Percentiles rank a stretch among this genome's conserved stretches.
These are phyloP conservation scores for Sphaceloma murrayae DNA, from an alignment of 2,329 filamentous ascomycete genomes.

Conservation along the genomic window DNA sequence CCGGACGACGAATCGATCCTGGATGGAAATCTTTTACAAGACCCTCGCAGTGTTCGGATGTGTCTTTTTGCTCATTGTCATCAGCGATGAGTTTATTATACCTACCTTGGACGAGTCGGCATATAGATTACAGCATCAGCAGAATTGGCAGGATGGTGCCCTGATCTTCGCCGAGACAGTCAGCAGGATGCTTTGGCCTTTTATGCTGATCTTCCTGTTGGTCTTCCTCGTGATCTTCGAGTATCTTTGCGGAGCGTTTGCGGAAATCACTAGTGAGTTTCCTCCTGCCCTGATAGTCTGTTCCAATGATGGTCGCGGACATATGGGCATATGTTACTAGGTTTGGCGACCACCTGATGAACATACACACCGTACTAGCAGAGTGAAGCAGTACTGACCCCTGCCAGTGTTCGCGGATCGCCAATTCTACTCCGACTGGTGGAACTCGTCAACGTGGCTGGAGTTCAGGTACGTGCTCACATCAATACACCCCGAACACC, in stretches of 20 bases:
- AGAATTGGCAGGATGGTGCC: constrained; percentile 52
- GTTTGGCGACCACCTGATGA: too few species aligned
- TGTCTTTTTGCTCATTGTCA: constrained; percentile 86
- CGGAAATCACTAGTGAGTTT: constrained; percentile 64
- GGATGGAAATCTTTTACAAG: constrained; percentile 74
- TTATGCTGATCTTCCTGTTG: constrained; percentile 90
- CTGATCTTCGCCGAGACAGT: constrained; percentile 84
- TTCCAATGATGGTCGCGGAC: neutral
- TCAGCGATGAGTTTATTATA: constrained; percentile 89
- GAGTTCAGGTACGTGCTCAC: constrained; percentile 53
- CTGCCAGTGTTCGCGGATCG: constrained; percentile 95
- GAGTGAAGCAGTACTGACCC: too few species aligned
- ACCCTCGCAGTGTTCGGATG: constrained; percentile 85
- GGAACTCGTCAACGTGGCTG: constrained; percentile 75
- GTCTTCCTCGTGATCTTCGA: constrained; percentile 99
- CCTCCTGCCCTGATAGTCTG: neutral
- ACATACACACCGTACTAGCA: too few species aligned
- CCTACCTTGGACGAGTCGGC: constrained; percentile 72
- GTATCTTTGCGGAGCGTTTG: constrained; percentile 87
- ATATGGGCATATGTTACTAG: too few species aligned
- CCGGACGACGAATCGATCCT: constrained; percentile 63
- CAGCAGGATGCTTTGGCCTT: constrained; percentile 85
- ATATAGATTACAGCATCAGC: constrained; percentile 40
- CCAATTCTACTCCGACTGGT: constrained; percentile 77
- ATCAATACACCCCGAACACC: neutral